Evolutionary conservation across 1,284 basidiomycete species (phyloP).

Genomic region (Hemileccinum hortonii): DNA sequence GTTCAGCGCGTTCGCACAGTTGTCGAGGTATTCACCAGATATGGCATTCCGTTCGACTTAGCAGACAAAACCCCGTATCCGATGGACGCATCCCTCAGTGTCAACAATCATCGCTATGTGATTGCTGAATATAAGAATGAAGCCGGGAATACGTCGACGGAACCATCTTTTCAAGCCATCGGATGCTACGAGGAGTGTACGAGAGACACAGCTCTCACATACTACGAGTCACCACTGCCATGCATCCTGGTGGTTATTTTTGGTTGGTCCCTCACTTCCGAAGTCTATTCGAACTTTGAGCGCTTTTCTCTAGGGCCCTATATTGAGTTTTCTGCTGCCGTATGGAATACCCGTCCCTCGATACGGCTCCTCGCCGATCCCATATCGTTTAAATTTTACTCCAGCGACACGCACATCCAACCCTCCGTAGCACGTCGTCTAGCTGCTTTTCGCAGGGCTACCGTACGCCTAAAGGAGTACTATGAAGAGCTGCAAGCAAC

Average conservation of each 20-base stretch:
- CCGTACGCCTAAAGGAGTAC: background rate
- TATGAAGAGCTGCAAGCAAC: background rate
- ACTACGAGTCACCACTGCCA: background rate
- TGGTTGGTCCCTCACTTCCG: background rate
- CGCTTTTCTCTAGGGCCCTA: slow-evolving; percentile 2
- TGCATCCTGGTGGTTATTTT: slow-evolving; percentile 8
- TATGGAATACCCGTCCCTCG: slow-evolving; percentile 4
- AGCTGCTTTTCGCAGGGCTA: background rate
- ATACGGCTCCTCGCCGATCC: background rate
- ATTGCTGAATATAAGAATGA: slow-evolving; percentile 5
- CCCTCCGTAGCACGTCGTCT: background rate
- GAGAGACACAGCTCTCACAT: background rate
- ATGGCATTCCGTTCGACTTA: background rate
- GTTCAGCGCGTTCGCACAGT: background rate
- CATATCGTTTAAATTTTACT: background rate
- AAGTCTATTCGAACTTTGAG: background rate
- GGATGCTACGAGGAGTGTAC: slow-evolving; percentile 15
- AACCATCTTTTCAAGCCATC: slow-evolving; percentile 19
- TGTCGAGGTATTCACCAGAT: background rate
- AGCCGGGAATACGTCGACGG: background rate
- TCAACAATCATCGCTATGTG: background rate
- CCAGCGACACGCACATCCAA: background rate
- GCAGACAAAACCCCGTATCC: background rate
- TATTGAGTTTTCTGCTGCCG: slow-evolving; percentile 1
- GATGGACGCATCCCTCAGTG: background rate